Percentiles rank a stretch among this genome's conserved stretches.
These are phyloP conservation scores for Heliamphora exappendiculata DNA, from an alignment of 148 eudicot genomes.

Conservation along the genomic window DNA sequence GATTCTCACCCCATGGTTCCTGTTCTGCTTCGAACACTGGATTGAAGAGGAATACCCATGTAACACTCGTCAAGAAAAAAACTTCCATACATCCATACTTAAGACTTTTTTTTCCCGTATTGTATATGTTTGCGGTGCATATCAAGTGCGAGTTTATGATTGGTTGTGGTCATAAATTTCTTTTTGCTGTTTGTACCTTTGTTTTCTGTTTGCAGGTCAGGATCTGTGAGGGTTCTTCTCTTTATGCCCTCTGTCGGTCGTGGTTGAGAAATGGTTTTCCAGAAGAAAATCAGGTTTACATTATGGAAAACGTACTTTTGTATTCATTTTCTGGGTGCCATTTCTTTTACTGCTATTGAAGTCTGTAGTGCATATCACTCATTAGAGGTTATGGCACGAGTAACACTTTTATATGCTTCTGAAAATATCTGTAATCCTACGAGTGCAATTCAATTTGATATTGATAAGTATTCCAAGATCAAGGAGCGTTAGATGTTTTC, in stretches of 20 bases:
- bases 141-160: neutral
- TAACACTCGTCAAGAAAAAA: neutral
- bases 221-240: conserved; percentile 48
- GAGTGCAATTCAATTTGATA: neutral
- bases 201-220: conserved; percentile 43
- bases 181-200: conserved; percentile 10
- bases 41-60: conserved; percentile 1
- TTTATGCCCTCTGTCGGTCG: conserved; percentile 74
- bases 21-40: neutral
- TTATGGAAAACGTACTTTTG: neutral
- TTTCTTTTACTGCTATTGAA: neutral
- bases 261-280: conserved; percentile 80
- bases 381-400: neutral
- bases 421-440: neutral
- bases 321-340: neutral
- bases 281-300: conserved; percentile 33
- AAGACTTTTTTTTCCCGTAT: neutral
- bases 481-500: neutral
- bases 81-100: neutral
- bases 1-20: neutral
- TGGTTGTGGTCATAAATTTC: conserved; percentile 7
- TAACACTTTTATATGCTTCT: conserved; percentile 3
- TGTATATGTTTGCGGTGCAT: neutral
- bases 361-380: neutral
- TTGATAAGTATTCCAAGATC: neutral